Percentiles rank a stretch among this genome's conserved stretches.
Conservation (phyloP, 768 basidiomycete species). For the Fistulinella prunicolor region DNA sequence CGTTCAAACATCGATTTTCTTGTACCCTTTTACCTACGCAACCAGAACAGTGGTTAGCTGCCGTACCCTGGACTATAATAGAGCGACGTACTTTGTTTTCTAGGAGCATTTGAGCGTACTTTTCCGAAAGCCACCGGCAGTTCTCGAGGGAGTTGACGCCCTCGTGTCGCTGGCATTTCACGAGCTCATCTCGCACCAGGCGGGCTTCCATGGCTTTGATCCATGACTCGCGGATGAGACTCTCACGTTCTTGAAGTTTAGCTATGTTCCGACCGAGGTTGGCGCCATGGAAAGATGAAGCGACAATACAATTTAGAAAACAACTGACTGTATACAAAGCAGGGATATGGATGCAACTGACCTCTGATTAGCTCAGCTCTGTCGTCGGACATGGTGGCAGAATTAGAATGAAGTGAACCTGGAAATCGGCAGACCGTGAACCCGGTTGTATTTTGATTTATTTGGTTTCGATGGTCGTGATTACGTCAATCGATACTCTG, state of each 20-base stretch:
- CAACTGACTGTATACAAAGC: not conserved
- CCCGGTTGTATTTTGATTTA: slow-evolving; percentile 12
- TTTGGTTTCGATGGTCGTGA: no score
- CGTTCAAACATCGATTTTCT: slow-evolving; percentile 62
- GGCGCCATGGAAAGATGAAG: not conserved
- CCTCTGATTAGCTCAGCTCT: slow-evolving; percentile 34
- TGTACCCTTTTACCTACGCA: slow-evolving; percentile 81
- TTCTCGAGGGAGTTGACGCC: slow-evolving; percentile 91
- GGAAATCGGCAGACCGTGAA: not conserved
- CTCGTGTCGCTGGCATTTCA: slow-evolving; percentile 86
- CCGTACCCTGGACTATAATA: not conserved
- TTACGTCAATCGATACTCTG: no score
- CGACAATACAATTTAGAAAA: not conserved
- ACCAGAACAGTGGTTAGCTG: slow-evolving; percentile 1
- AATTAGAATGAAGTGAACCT: not conserved
- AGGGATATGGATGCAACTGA: slow-evolving; percentile 7
- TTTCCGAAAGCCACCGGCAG: slow-evolving; percentile 82
- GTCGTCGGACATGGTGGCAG: slow-evolving; percentile 30
- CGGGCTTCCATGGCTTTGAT: slow-evolving; percentile 90
- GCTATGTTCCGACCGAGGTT: slow-evolving; percentile 36
- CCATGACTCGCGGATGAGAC: slow-evolving; percentile 87
- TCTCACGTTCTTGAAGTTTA: slow-evolving; percentile 66
- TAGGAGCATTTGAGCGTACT: slow-evolving; percentile 74
- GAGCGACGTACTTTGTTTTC: slow-evolving; percentile 67
- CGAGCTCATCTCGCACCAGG: slow-evolving; percentile 82